These are phyloP conservation scores for Agapanthus africanus DNA, from an alignment of 106 monocot species.

Conservation along the genomic window DNA sequence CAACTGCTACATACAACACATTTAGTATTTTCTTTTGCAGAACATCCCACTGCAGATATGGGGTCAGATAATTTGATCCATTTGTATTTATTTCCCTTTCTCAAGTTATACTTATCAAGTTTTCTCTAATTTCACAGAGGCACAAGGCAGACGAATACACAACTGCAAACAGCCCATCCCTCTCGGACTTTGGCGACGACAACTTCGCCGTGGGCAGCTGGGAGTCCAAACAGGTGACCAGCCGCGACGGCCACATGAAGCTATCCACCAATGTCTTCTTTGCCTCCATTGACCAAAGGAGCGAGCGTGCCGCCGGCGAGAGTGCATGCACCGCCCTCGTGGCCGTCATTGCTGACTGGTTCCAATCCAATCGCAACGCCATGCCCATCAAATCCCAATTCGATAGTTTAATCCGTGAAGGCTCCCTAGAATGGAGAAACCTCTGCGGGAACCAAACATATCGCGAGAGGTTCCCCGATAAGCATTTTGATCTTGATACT, in stretches of 20 bases:
- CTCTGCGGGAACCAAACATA: constrained; percentile 56
- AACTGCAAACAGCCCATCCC: constrained; percentile 4
- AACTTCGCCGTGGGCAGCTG: constrained; percentile 68
- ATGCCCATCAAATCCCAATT: constrained; percentile 87
- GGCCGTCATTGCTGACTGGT: constrained; percentile 86
- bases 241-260: constrained; percentile 72
- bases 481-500: constrained; percentile 92
- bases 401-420: constrained; percentile 82
- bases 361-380: constrained; percentile 35
- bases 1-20: no score
- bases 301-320: constrained; percentile 79
- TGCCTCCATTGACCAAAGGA: constrained; percentile 90
- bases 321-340: constrained; percentile 93
- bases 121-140: not conserved
- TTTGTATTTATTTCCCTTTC: no score
- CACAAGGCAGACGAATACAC: not conserved
- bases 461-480: constrained; percentile 58
- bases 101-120: not conserved
- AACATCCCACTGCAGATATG: no score
- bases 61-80: no score
- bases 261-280: constrained; percentile 67
- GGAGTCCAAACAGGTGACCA: constrained; percentile 58
- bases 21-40: no score
- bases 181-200: constrained; percentile 81
- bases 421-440: constrained; percentile 83